Evolutionary conservation across 2,329 filamentous ascomycete species (phyloP).

Genomic region (Verticillium tricorpus): DNA sequence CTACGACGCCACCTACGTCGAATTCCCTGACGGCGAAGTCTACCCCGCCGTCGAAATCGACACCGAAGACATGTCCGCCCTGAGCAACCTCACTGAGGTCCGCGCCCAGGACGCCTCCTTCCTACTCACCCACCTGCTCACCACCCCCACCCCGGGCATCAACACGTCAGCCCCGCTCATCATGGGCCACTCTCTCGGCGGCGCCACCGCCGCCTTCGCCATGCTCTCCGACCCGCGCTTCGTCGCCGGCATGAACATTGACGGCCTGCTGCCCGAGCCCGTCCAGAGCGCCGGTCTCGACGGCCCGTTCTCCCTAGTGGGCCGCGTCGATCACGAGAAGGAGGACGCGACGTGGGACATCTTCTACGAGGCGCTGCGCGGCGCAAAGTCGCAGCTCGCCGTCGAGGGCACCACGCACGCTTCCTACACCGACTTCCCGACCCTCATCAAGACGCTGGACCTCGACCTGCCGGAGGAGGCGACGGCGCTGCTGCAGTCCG

Average conservation of each 20-base stretch:
- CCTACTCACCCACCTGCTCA: constrained; percentile 27
- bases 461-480: constrained; percentile 14
- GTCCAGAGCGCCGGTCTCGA: constrained; percentile 20
- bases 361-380: constrained; percentile 22
- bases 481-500: constrained; percentile 3
- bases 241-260: constrained; percentile 32
- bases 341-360: constrained; percentile 26
- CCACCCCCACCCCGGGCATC: constrained; percentile 17
- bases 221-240: constrained; percentile 26
- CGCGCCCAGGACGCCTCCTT: constrained; percentile 31
- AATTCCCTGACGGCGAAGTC: constrained; percentile 38
- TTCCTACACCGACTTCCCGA: constrained; percentile 25
- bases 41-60: constrained; percentile 12
- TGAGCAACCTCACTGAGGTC: constrained; percentile 20
- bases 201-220: constrained; percentile 28
- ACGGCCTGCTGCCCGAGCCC: constrained; percentile 30
- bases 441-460: constrained; percentile 17
- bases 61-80: constrained; percentile 10
- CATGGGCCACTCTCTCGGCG: constrained; percentile 35
- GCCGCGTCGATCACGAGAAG: constrained; percentile 20
- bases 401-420: constrained; percentile 22
- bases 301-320: constrained; percentile 25
- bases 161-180: constrained; percentile 24
- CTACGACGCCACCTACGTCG: constrained; percentile 37
- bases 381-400: constrained; percentile 17